Percentiles rank a stretch among this genome's conserved stretches.
Conservation (phyloP, 2,329 filamentous ascomycete species). For the Gnomoniopsis sp. region DNA sequence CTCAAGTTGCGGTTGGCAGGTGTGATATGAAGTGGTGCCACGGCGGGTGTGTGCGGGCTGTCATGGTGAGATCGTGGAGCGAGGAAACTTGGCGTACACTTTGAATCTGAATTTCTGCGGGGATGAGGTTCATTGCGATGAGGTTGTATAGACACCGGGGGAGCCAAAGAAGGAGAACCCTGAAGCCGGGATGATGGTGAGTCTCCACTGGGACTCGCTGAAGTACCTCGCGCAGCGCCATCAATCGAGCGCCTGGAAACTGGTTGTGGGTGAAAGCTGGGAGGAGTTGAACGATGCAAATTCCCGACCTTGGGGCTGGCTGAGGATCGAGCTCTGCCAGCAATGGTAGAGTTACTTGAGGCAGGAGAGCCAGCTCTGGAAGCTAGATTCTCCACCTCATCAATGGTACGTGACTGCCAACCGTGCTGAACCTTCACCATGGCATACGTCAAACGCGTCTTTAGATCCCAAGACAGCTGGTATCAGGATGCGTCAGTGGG, state of each 20-base stretch:
- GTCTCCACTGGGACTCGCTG: slow-evolving; percentile 32
- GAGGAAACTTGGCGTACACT: slow-evolving; percentile 47
- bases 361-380: slow-evolving; percentile 65
- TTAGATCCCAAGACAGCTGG: slow-evolving; percentile 74
- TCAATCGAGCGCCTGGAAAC: slow-evolving; percentile 12
- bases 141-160: slow-evolving; percentile 53
- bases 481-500: slow-evolving; percentile 21
- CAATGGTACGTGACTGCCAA: slow-evolving; percentile 76
- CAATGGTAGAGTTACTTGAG: slow-evolving; percentile 54
- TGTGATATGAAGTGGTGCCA: slow-evolving; percentile 37
- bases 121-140: slow-evolving; percentile 39
- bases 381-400: slow-evolving; percentile 72
- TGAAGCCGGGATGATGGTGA: neutral
- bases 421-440: slow-evolving; percentile 91
- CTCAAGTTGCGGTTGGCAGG: slow-evolving; percentile 31
- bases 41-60: slow-evolving; percentile 32
- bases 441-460: slow-evolving; percentile 83
- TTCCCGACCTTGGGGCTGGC: slow-evolving; percentile 47
- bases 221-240: slow-evolving; percentile 18
- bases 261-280: slow-evolving; percentile 29
- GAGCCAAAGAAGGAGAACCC: slow-evolving; percentile 38
- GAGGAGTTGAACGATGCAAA: slow-evolving; percentile 21
- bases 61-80: slow-evolving; percentile 40
- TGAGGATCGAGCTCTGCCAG: slow-evolving; percentile 48
- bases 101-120: slow-evolving; percentile 49